Evolutionary conservation across 768 basidiomycete genomes (phyloP).

Genomic region (Pleurotus cornucopiae): DNA sequence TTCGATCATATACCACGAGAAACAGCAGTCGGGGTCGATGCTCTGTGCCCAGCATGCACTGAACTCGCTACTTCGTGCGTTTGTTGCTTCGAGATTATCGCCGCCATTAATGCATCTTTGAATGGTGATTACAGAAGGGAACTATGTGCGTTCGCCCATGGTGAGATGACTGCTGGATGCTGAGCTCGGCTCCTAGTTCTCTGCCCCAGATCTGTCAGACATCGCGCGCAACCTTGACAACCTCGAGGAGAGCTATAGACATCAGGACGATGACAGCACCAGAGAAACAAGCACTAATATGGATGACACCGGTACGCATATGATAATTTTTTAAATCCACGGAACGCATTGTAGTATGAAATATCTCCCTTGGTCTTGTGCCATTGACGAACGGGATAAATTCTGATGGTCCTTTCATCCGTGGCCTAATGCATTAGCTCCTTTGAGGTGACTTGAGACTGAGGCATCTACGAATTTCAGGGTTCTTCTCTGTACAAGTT

Average conservation of each 20-base stretch:
- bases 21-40: constrained; percentile 74
- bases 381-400: neutral
- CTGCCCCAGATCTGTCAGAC: constrained; percentile 71
- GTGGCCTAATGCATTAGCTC: no score
- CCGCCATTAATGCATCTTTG: constrained; percentile 7
- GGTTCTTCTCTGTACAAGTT: constrained; percentile 91
- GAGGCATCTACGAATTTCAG: constrained; percentile 28
- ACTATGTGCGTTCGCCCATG: constrained; percentile 31
- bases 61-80: constrained; percentile 75
- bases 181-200: constrained; percentile 46
- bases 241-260: constrained; percentile 52
- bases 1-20: constrained; percentile 71
- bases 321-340: no score
- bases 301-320: constrained; percentile 77
- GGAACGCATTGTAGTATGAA: no score
- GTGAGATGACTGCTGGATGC: neutral
- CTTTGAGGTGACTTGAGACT: no score
- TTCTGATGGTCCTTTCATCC: neutral
- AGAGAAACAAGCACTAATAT: constrained; percentile 65
- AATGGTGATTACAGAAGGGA: constrained; percentile 28
- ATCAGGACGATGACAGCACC: constrained; percentile 35
- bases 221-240: constrained; percentile 67
- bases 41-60: constrained; percentile 87
- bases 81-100: neutral
- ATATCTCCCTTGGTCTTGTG: neutral